Evolutionary conservation across 305 asterid genomes (phyloP), one percentile per base, ranked within the genome.

Genomic region (Ajuga reptans): DNA sequence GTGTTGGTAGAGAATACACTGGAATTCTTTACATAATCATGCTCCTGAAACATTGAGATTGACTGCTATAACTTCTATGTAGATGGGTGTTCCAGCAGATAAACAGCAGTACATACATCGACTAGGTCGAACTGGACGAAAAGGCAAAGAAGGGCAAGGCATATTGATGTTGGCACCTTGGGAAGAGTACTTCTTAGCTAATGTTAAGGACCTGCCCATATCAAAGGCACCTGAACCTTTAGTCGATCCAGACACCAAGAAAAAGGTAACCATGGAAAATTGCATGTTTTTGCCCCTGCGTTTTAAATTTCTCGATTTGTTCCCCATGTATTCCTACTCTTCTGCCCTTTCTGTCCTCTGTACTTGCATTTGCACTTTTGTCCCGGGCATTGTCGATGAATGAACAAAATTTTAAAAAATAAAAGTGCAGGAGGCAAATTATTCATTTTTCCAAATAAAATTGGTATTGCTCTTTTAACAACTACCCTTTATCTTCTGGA

Each of bases 71-170:
- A 9, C 12, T 75, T 75, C 18, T 52, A 31, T 72, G 75, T 76
- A 92, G 97, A 79, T 94, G 41, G 99, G 99, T 11, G 81, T 91
- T 73, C 97, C 99, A 31, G 75, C 97, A 29, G 99, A 94, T 74
- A 85, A 86, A 62, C 96, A 91, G 74, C 99, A 94, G 63, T 91
- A 94, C 58, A 82, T 94, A 60, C 97, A 94, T 70, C 89, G 99
- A 56, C 88, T 94, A 41, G 99, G 99, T 66, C 84, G 99, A 82
- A 93, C 99, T 0, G 99, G 97, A 52, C 89, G 99, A 12, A 91
- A 89, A 79, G 99, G 97, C 53, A 91, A 91, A 83, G 95, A 91
- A 82, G 99, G 99, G 46, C 82, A 84, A 75, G 99, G 99, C 69
- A 77, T 94, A 60, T 78, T 94, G 45, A 36, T 94, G 82, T 79